Percentiles rank a stretch among this genome's conserved stretches.
phyloP scores from a whole-genome alignment of 169 alveolate species.

The Condylostoma magnum region DNA sequence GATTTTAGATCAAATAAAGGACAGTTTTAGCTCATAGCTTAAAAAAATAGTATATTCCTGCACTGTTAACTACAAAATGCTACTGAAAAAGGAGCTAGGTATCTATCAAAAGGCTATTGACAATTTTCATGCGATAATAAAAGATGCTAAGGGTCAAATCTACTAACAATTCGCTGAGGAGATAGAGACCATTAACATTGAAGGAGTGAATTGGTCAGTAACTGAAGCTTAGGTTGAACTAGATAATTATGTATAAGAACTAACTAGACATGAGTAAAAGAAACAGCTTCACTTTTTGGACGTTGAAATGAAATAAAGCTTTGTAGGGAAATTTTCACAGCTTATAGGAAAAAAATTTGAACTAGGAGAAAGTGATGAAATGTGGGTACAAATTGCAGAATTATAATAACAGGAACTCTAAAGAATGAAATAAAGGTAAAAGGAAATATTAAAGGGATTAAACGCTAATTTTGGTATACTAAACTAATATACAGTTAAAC shows the following conservation, averaged over 20 bases:
- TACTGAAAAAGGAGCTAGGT: too few relatives aligned
- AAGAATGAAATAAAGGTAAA: background rate
- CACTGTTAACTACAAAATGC: background rate
- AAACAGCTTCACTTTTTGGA: background rate
- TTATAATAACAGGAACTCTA: background rate
- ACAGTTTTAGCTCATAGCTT: background rate
- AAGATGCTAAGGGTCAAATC: too few relatives aligned
- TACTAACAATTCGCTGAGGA: too few relatives aligned
- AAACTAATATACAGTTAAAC: background rate
- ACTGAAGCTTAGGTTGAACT: background rate
- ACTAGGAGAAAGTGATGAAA: background rate
- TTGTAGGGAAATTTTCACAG: background rate
- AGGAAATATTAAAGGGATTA: background rate
- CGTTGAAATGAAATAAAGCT: background rate
- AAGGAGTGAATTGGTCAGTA: background rate
- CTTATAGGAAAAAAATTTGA: background rate
- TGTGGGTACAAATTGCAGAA: background rate
- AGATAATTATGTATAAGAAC: background rate
- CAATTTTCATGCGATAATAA: too few relatives aligned
- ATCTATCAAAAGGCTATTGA: too few relatives aligned
- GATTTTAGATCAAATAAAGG: slow-evolving; percentile 8
- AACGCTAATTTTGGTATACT: background rate
- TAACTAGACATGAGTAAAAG: background rate
- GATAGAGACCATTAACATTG: background rate
- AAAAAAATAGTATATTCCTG: background rate